phyloP scores from a whole-genome alignment of 2,329 filamentous ascomycete species.

The Epichloe gansuensis region DNA sequence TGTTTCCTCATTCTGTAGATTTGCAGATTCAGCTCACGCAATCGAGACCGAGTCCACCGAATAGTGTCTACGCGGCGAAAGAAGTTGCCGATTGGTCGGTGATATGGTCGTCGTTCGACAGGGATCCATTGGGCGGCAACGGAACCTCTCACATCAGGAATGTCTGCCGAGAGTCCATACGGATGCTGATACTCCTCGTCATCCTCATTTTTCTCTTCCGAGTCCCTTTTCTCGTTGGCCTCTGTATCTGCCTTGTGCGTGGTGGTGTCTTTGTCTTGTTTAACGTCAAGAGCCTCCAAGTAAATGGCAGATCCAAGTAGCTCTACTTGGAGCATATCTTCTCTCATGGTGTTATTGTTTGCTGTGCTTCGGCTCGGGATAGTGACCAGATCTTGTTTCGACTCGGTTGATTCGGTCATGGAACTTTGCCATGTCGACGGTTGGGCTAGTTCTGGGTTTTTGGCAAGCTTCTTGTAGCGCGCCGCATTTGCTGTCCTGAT shows the following conservation, averaged over 20 bases:
- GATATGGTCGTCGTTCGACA: constrained; percentile 61
- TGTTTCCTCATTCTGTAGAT: constrained; percentile 58
- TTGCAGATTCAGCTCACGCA: constrained; percentile 26
- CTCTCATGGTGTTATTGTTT: not conserved
- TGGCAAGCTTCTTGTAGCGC: constrained; percentile 36
- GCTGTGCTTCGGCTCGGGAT: constrained; percentile 1
- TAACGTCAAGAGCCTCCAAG: not conserved
- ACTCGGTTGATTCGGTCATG: not conserved
- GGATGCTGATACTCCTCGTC: constrained; percentile 25
- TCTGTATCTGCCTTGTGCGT: not conserved
- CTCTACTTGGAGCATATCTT: constrained; percentile 4
- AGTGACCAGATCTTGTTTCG: constrained; percentile 5
- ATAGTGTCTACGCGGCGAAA: constrained; percentile 92
- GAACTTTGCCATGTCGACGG: not conserved
- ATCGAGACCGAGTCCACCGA: constrained; percentile 59
- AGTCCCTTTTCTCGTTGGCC: not conserved
- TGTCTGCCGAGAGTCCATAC: constrained; percentile 20
- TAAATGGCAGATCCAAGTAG: constrained; percentile 4
- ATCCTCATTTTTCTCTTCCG: constrained; percentile 8
- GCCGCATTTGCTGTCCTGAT: constrained; percentile 66
- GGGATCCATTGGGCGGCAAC: constrained; percentile 65
- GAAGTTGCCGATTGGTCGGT: constrained; percentile 52
- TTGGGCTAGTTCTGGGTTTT: not conserved
- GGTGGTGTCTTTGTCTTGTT: not conserved
- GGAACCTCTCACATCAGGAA: constrained; percentile 30